Evolutionary conservation across 2,329 filamentous ascomycete species (phyloP).

Genomic region (Stagonosporopsis rhizophila): DNA sequence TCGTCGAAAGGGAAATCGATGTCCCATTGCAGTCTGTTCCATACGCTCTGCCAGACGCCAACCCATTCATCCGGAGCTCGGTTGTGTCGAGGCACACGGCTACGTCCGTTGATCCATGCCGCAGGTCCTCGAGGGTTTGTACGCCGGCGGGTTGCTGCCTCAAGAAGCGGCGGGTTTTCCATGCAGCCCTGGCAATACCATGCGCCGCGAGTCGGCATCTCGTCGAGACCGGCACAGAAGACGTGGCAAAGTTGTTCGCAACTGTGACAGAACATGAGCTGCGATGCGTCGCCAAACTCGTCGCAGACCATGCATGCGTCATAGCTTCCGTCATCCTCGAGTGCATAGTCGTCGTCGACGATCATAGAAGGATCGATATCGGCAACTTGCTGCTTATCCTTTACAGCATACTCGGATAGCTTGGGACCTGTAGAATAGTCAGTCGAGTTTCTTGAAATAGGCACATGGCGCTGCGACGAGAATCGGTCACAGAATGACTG

Average conservation of each 20-base stretch:
- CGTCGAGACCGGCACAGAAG: conserved; percentile 84
- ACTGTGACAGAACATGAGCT: conserved; percentile 87
- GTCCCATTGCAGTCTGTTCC: conserved; percentile 78
- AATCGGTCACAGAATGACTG: conserved; percentile 23
- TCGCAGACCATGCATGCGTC: conserved; percentile 87
- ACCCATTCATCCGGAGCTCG: conserved; percentile 61
- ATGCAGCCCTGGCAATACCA: conserved; percentile 93
- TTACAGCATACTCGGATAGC: conserved; percentile 68
- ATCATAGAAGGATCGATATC: conserved; percentile 86
- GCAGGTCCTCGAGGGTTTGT: conserved; percentile 38
- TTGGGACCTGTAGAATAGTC: conserved; percentile 56
- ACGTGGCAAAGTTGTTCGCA: conserved; percentile 92
- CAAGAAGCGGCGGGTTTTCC: conserved; percentile 48
- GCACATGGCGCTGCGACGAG: conserved; percentile 12
- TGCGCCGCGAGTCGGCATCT: conserved; percentile 71
- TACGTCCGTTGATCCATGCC: conserved; percentile 40
- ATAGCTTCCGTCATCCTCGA: conserved; percentile 51
- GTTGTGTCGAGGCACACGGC: conserved; percentile 41
- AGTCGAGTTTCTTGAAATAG: conserved; percentile 16
- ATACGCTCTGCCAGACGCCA: conserved; percentile 87
- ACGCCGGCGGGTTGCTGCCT: conserved; percentile 43
- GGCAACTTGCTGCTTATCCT: conserved; percentile 87
- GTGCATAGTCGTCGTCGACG: conserved; percentile 71
- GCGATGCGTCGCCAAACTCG: conserved; percentile 78
- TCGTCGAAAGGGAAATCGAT: conserved; percentile 87